Base-by-base conservation (phyloP, 2,329 filamentous ascomycete species). In the Diplodia scrobiculata region DNA sequence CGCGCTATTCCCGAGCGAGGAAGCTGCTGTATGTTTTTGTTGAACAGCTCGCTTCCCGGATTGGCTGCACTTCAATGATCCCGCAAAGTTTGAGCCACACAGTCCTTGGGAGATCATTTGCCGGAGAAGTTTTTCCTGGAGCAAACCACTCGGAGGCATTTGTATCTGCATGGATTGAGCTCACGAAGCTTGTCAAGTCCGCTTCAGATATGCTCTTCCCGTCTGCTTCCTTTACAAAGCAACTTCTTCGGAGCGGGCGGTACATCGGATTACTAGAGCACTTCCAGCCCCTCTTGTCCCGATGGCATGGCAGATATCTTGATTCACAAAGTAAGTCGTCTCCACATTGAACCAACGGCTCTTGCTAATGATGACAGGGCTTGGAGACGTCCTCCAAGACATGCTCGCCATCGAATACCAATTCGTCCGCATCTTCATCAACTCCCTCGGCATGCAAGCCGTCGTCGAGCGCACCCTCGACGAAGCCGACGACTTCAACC, bases 171-270 rank as follows among this genome's bases (percentile, higher is more conserved):
- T 84, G 83, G 83, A 75, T 78, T 3, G 76, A 78, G 67, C 72
- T 78, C 7, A 78, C 76, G 0, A 77, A 77, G 65, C 73, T 85
- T 14, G 79, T 81, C 6, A 80, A 82, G 59, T 84, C 83, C 1
- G 81, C 83, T 10, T 82, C 81, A 1, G 83, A 84, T 67, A 83
- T 83, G 69, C 79, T 84, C 41, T 85, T 84, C 68, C 81, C 83
- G 19, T 79, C 78, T 50, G 72, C 75, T 21, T 72, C 75, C 2
- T 77, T 75, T 4, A 81, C 79, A 5, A 73, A 75, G 19, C 76
- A 79, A 66, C 63, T 79, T n/a, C 64, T 81, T 3, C 74, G 76
- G 2, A 84, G 79, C 67, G 82, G 82, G 14, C 79, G 81, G 3
- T 85, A 85, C 69, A 80, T 83, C 59, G 80, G 80, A 1, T 73